Percentiles rank a stretch among this genome's conserved stretches.
Conservation (phyloP, 2,329 filamentous ascomycete species). For the Cladophialophora immunda region DNA sequence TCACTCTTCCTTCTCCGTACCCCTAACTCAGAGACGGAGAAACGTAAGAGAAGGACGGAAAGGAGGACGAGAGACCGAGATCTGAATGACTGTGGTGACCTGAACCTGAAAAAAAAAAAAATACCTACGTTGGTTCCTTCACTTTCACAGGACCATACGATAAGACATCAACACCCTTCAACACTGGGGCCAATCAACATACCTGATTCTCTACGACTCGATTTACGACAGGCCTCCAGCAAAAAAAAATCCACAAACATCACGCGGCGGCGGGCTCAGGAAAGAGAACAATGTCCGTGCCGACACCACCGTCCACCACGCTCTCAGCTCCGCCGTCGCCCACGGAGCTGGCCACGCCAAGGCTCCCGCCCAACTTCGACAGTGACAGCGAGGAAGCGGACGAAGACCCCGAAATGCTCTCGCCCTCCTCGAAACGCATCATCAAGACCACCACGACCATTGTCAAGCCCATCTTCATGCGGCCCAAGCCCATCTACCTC, state of each 20-base stretch:
- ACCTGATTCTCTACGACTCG: no score
- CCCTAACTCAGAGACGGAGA: no score
- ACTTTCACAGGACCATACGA: no score
- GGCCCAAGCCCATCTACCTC: slow-evolving; percentile 41
- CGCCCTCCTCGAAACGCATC: slow-evolving; percentile 26
- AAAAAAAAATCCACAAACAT: not conserved
- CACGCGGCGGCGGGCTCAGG: not conserved
- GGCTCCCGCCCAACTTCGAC: slow-evolving; percentile 9
- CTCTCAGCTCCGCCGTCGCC: slow-evolving; percentile 38
- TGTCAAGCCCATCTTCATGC: slow-evolving; percentile 30
- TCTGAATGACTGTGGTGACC: no score
- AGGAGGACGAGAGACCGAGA: no score
- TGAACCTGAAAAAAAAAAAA: no score
- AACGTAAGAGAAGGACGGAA: no score
- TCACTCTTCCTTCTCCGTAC: no score
- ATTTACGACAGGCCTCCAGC: no score
- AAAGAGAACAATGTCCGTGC: slow-evolving; percentile 26
- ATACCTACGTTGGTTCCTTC: no score
- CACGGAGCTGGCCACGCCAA: slow-evolving; percentile 32
- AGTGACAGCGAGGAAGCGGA: slow-evolving; percentile 14
- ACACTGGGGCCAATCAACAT: no score
- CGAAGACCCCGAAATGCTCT: slow-evolving; percentile 10
- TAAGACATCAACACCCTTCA: no score
- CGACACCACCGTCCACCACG: slow-evolving; percentile 38
- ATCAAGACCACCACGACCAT: slow-evolving; percentile 37